phyloP scores from a whole-genome alignment of 1,284 basidiomycete species.

The Puccinia horiana region DNA sequence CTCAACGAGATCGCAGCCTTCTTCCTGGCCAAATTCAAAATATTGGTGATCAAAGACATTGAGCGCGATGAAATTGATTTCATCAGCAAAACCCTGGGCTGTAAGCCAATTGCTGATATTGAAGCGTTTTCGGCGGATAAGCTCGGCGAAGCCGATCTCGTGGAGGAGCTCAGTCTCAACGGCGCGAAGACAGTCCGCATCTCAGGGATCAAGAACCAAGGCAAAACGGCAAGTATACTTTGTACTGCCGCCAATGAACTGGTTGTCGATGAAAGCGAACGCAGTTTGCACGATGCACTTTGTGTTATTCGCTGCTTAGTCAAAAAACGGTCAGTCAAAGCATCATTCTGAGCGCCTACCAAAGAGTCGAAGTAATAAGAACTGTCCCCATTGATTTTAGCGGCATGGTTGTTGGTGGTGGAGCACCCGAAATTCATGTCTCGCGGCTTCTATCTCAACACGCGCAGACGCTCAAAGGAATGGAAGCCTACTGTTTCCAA shows the following conservation, averaged over 20 bases:
- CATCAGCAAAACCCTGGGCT: constrained; percentile 88
- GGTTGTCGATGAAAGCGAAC: constrained; percentile 94
- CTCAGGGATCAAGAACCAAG: constrained; percentile 91
- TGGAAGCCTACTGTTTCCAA: constrained; percentile 99
- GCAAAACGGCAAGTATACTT: constrained; percentile 90
- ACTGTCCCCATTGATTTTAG: constrained; percentile 61
- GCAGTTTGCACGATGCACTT: constrained; percentile 94
- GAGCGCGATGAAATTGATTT: constrained; percentile 99
- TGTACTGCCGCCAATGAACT: constrained; percentile 92
- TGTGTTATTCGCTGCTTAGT: constrained; percentile 98
- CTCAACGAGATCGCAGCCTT: constrained; percentile 98
- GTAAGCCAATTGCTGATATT: constrained; percentile 95
- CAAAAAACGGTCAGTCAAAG: constrained; percentile 78
- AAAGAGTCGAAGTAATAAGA: not conserved
- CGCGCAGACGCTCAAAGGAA: constrained; percentile 90
- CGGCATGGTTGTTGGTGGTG: constrained; percentile 92
- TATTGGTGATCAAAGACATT: constrained; percentile 94
- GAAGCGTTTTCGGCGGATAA: constrained; percentile 99
- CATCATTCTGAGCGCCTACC: not conserved
- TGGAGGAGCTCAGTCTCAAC: constrained; percentile 82
- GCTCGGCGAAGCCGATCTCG: constrained; percentile 89
- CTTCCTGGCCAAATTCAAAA: constrained; percentile 96
- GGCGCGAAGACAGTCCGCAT: constrained; percentile 92
- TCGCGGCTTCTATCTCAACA: constrained; percentile 90
- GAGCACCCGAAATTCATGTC: constrained; percentile 96